Evolutionary conservation across 108 stramenopile species (phyloP).

Genomic region (Cyclotella sp.): DNA sequence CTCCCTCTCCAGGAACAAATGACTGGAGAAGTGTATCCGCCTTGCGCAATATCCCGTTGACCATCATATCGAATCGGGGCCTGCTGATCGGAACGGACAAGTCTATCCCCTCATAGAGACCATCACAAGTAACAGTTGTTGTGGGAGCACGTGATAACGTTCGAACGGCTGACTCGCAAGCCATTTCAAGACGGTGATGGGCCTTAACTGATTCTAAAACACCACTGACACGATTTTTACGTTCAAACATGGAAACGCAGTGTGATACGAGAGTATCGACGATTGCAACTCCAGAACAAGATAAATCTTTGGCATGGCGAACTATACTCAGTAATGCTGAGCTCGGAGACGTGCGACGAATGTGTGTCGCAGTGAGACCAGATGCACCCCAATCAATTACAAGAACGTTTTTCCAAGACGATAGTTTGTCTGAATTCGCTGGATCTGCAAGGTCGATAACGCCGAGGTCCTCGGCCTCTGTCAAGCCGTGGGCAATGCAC

Average conservation of each 20-base stretch:
- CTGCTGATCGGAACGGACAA: conserved; percentile 69
- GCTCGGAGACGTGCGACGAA: conserved; percentile 36
- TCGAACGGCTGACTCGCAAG: conserved; percentile 68
- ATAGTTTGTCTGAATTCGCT: conserved; percentile 18
- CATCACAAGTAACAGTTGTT: conserved; percentile 70
- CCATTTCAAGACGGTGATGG: conserved; percentile 62
- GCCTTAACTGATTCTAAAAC: conserved; percentile 73
- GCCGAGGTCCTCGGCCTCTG: conserved; percentile 34
- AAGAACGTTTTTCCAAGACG: conserved; percentile 51
- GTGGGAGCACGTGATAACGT: conserved; percentile 65
- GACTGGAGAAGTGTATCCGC: conserved; percentile 53
- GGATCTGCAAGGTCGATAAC: conserved; percentile 36
- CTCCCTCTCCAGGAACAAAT: conserved; percentile 29
- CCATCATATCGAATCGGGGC: conserved; percentile 77
- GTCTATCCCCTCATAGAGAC: conserved; percentile 85
- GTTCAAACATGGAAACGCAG: conserved; percentile 79
- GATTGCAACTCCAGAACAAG: conserved; percentile 48
- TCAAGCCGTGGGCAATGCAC: conserved; percentile 63
- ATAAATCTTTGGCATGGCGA: conserved; percentile 35
- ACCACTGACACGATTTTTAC: conserved; percentile 63
- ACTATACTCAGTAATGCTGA: conserved; percentile 44
- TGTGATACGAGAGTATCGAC: conserved; percentile 53
- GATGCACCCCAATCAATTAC: conserved; percentile 80
- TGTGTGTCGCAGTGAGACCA: conserved; percentile 62
- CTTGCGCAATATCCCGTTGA: conserved; percentile 55